Conservation (phyloP, 108 stramenopile genomes). For the Cyclotella sp. region DNA sequence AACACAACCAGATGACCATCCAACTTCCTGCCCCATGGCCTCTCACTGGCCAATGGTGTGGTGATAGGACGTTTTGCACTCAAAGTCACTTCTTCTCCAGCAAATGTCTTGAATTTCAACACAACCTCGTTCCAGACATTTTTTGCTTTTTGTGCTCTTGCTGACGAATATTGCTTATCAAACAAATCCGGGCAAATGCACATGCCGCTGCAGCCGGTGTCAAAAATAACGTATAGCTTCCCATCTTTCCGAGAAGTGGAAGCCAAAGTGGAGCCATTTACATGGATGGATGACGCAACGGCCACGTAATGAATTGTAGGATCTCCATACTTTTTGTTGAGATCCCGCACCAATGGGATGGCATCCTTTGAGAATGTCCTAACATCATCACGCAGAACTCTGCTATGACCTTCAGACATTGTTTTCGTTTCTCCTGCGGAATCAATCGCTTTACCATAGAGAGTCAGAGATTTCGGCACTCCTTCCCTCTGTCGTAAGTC, state of each 20-base stretch:
- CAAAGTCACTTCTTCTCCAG: constrained; percentile 27
- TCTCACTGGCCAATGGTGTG: constrained; percentile 38
- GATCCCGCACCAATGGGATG: constrained; percentile 56
- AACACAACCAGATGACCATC: constrained; percentile 40
- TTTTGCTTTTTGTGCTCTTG: constrained; percentile 35
- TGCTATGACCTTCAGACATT: neutral
- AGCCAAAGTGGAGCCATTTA: constrained; percentile 53
- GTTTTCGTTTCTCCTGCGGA: constrained; percentile 8
- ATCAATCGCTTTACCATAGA: constrained; percentile 35
- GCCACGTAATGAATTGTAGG: constrained; percentile 70
- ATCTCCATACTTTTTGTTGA: constrained; percentile 63
- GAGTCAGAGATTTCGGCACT: constrained; percentile 36
- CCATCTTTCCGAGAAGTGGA: constrained; percentile 16
- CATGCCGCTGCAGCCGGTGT: constrained; percentile 54
- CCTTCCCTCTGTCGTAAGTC: constrained; percentile 37
- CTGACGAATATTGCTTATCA: constrained; percentile 30
- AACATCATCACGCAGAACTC: neutral
- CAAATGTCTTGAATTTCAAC: constrained; percentile 20
- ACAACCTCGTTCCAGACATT: constrained; percentile 42
- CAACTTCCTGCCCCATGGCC: constrained; percentile 41
- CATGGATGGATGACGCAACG: constrained; percentile 49
- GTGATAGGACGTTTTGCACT: constrained; percentile 39
- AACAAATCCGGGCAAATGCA: constrained; percentile 36
- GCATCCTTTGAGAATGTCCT: constrained; percentile 8
- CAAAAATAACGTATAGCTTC: constrained; percentile 50